Evolutionary conservation across 108 stramenopile genomes (phyloP), one percentile per base, ranked within the genome.

Genomic region (Poteriospumella lacustris): DNA sequence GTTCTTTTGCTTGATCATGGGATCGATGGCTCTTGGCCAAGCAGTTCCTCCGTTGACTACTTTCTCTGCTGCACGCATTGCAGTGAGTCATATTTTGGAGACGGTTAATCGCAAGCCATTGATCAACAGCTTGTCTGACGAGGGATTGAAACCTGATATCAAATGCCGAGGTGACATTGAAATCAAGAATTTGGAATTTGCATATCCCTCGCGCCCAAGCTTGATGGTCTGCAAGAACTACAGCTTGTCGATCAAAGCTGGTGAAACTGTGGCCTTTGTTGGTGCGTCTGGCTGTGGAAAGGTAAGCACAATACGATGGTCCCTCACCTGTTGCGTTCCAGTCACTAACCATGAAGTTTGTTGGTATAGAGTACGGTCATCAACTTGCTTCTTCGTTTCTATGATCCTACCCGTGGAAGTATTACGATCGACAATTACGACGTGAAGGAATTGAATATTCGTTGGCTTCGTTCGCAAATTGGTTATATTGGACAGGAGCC

Each of bases 401-500:
- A 88, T 76, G 86, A 87, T 73, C 85, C 85, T 38, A 69, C 73
- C 15, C 69, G 43, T 1, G 88, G 88, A 28, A 12, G 33, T 9
- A 80, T 91, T 58, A 2, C 73, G 28, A 42, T 86, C 59, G 84
- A 85, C 70, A 85, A 85, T n/a, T 2, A 38, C 33, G 36, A 68
- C 28, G 34, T 68, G 26, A 78, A 81, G 24, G 72, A 73, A 9
- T 19, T 73, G 3, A 73, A 42, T 42, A 5, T 73, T 5, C 70
- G 70, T 52, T 73, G 33, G 5, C 70, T 73, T 26, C 36, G 70
- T 3, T 73, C 70, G 38, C 70, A 85, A 39, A 81, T 96, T 72
- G 91, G 90, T 19, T 83, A 93, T 36, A 92, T 95, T 0, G 88
- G 87, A 77, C 96, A 97, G 77, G 94, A 97, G 78, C 93, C 96